A percentile compares a stretch with the other conserved stretches of the same genome.
Conservation (phyloP, 2,329 filamentous ascomycete species). For the Colletotrichum chlorophyti region DNA sequence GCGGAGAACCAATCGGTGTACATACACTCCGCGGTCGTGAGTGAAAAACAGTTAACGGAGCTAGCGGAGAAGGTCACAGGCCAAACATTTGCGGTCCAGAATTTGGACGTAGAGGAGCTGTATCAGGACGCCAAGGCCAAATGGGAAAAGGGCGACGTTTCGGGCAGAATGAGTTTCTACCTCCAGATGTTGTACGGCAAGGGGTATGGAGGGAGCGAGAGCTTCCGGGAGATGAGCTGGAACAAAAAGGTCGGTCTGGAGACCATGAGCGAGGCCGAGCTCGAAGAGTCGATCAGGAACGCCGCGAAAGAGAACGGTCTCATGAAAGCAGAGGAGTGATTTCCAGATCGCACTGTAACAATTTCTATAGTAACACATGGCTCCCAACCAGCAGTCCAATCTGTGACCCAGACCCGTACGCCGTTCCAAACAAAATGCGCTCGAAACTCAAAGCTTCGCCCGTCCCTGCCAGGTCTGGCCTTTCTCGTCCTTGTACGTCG, state of each 20-base stretch:
- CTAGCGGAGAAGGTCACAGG: constrained; percentile 31
- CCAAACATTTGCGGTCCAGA: not conserved
- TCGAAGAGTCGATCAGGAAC: not conserved
- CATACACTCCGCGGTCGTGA: constrained; percentile 55
- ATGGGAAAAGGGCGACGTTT: not conserved
- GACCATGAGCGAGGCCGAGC: not conserved
- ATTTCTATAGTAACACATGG: not conserved
- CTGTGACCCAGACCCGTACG: not conserved
- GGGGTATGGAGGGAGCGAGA: constrained; percentile 12
- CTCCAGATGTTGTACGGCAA: constrained; percentile 21
- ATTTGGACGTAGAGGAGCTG: not conserved
- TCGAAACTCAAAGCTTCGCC: constrained; percentile 12
- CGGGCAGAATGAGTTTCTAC: constrained; percentile 3
- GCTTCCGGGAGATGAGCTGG: constrained; percentile 23
- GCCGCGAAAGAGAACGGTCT: not conserved
- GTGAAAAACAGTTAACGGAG: constrained; percentile 57
- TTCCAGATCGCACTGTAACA: constrained; percentile 5
- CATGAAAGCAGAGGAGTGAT: not conserved
- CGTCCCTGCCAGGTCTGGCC: constrained; percentile 33
- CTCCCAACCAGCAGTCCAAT: not conserved
- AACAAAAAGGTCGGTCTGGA: not conserved
- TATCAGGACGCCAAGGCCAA: constrained; percentile 2
- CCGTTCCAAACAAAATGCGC: not conserved
- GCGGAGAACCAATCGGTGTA: constrained; percentile 61
- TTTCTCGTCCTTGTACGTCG: constrained; percentile 46